Base-by-base conservation (phyloP, 352 stramenopile species). In the Phytophthora cactorum region DNA sequence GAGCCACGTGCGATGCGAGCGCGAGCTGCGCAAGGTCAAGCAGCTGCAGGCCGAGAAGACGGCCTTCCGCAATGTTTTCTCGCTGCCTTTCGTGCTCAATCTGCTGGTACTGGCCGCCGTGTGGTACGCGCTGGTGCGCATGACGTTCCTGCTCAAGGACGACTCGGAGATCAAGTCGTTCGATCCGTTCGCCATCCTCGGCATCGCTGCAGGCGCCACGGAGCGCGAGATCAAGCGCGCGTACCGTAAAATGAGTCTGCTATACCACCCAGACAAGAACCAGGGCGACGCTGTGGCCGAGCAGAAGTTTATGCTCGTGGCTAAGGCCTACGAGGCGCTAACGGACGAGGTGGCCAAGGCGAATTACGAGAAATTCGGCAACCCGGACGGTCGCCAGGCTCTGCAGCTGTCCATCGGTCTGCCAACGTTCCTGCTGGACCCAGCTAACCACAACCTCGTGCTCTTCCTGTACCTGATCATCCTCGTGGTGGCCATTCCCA, bases 291-390 rank as follows among this genome's bases (percentile, higher is more conserved):
- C 97, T 5, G 85, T 96, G 8, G 97, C 97, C 0, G 97, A 99
- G 79, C 96, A 99, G 32, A 99, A 98, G 79, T 99, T 99, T 64
- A 99, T 99, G 91, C 97, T 99, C 65, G 95, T 99, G 5, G 93
- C 96, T 15, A 97, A 96, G 69, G 91, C 90, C 15, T 96, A 97
- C 72, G 97, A 99, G 72, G 92, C 97, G 9, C 82, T 99, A 22
- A 99, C 97, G 12, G 96, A 99, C 71, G 85, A 96, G 51, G 88
- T 96, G 41, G 95, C 97, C 36, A 98, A 98, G 78, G 90, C 98
- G 57, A 99, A 99, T 79, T 99, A 95, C 70, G 93, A 99, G 78
- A 99, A 99, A 77, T 99, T 92, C 64, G 97, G 97, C 66, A 99
- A 99, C 79, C 97, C 97, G 12, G 97, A 99, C 70, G 98, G 98